phyloP scores from a whole-genome alignment of 768 basidiomycete species.

The Phylloporus sp. region DNA sequence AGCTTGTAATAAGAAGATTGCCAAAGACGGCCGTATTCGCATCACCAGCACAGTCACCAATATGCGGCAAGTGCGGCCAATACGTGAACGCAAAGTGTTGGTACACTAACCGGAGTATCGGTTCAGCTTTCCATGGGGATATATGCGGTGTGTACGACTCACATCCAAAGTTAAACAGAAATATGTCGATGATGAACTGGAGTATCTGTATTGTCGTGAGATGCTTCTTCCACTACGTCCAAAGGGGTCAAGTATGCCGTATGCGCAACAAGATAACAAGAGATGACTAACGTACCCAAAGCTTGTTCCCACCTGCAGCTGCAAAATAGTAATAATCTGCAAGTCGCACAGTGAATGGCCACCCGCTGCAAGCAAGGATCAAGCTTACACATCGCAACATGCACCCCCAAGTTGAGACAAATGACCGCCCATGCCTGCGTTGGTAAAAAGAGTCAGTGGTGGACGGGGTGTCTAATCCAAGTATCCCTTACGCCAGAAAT shows the following conservation, averaged over 20 bases:
- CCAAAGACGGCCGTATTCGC: slow-evolving; percentile 13
- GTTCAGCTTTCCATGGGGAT: neutral
- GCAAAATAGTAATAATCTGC: slow-evolving; percentile 97
- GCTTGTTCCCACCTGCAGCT: slow-evolving; percentile 60
- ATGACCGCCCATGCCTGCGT: slow-evolving; percentile 88
- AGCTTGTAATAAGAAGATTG: slow-evolving; percentile 14
- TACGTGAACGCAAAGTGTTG: slow-evolving; percentile 27
- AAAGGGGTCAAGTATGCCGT: neutral
- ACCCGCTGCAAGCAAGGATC: neutral
- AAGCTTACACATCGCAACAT: slow-evolving; percentile 91
- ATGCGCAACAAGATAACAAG: neutral
- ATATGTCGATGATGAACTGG: slow-evolving; percentile 24
- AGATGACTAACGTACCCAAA: slow-evolving; percentile 17
- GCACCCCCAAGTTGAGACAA: slow-evolving; percentile 80
- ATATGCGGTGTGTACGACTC: slow-evolving; percentile 6
- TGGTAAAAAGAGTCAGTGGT: slow-evolving; percentile 1
- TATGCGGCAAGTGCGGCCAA: slow-evolving; percentile 20
- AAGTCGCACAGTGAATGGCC: neutral
- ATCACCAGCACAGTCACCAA: slow-evolving; percentile 27
- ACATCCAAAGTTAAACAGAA: slow-evolving; percentile 21
- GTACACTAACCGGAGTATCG: slow-evolving; percentile 13
- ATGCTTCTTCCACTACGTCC: slow-evolving; percentile 25
- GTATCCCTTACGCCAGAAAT: slow-evolving; percentile 66
- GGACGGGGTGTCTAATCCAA: neutral
- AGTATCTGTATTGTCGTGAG: slow-evolving; percentile 26